Evolutionary conservation across 2,329 filamentous ascomycete genomes (phyloP).

Genomic region (Cercospora janseana): DNA sequence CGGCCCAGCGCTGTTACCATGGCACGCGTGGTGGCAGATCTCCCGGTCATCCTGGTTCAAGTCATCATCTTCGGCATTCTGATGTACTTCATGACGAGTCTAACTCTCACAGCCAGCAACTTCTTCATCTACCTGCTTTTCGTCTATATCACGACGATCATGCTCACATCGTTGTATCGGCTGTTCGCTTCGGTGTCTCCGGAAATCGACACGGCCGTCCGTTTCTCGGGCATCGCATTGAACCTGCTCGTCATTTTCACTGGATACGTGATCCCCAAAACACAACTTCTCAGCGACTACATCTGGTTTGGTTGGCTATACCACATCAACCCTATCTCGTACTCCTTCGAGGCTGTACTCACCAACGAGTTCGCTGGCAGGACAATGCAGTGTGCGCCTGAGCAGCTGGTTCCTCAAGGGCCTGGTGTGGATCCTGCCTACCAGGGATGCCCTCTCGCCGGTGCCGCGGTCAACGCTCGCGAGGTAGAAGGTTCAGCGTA

Average conservation of each 20-base stretch:
- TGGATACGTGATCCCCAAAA: slow-evolving; percentile 67
- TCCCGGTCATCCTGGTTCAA: slow-evolving; percentile 60
- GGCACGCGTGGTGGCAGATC: slow-evolving; percentile 62
- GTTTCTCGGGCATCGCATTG: slow-evolving; percentile 61
- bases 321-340: slow-evolving; percentile 52
- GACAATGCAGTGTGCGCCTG: slow-evolving; percentile 58
- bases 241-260: slow-evolving; percentile 64
- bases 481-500: slow-evolving; percentile 57
- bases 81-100: slow-evolving; percentile 63
- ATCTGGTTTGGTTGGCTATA: slow-evolving; percentile 67
- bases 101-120: slow-evolving; percentile 59
- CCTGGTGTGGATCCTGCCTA: slow-evolving; percentile 54
- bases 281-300: slow-evolving; percentile 56
- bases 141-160: slow-evolving; percentile 61
- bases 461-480: slow-evolving; percentile 53
- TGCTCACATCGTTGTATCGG: slow-evolving; percentile 63
- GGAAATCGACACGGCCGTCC: slow-evolving; percentile 64
- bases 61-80: slow-evolving; percentile 61
- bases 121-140: slow-evolving; percentile 67
- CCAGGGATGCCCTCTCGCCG: slow-evolving; percentile 62
- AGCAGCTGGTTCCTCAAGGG: slow-evolving; percentile 61
- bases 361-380: slow-evolving; percentile 63
- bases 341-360: slow-evolving; percentile 66
- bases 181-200: slow-evolving; percentile 64
- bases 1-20: slow-evolving; percentile 64